Evolutionary conservation across 2,329 filamentous ascomycete genomes (phyloP), one percentile per base, ranked within the genome.

Genomic region (Fusarium kyushuense): DNA sequence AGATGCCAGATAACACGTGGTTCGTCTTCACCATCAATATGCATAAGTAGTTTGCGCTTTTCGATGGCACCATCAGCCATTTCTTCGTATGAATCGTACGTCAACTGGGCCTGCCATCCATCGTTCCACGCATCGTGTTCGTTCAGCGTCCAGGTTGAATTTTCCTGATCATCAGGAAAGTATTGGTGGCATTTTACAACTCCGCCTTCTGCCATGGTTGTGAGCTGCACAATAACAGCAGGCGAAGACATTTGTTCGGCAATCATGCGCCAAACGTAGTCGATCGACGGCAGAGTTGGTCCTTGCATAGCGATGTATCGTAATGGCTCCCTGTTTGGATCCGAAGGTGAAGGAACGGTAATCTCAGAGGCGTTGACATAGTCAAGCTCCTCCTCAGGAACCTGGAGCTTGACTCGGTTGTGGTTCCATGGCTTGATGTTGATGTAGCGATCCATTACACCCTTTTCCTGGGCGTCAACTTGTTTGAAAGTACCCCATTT

Each of bases 211-310:
- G 92, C 86, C 27, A 93, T 95, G 76, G 94, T 93, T 4, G 95
- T 99, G 65, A 99, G 87, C 92, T 98, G 97, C 58, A 98, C 90
- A 54, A 98, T 90, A 58, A 98, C 93, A 2, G 89, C 93, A 4
- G 91, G 88, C 45, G 90, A 89, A 27, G 81, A 75, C 52, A 86
- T 79, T 78, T 96, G 93, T 74, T 96, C 90, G 77, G 92, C 92
- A 35, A 97, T 84, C 96, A 99, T 99, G 75, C 96, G 92, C 92
- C 95, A 99, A 69, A 97, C 92, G 75, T 97, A 93, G 70, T 90
- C 88, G 56, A 91, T 85, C 17, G 92, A 92, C 27, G 88, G 87
- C 62, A 84, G 79, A 74, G 94, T 97, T 8, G 96, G 96, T 1
- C 96, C 96, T 80, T 96, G 93, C 78, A 96, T 97, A 53, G 94